These are phyloP conservation scores for Neobulgaria alba DNA, from an alignment of 2,329 filamentous ascomycete genomes.

Conservation along the genomic window DNA sequence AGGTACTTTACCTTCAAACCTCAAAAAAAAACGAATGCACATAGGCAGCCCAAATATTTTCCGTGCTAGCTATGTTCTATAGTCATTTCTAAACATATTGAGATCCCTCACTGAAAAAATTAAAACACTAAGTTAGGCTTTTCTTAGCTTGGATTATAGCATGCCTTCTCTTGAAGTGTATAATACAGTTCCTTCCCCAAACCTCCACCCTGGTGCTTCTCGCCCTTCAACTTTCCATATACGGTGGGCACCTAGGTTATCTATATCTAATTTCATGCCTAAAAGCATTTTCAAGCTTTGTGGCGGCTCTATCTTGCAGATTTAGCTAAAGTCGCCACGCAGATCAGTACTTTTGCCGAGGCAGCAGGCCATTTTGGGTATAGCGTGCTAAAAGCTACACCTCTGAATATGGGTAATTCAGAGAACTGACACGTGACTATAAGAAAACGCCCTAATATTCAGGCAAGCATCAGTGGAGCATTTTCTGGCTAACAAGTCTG, in stretches of 20 bases:
- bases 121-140: neutral
- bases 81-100: conserved; percentile 10
- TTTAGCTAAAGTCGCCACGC: conserved; percentile 4
- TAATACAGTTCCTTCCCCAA: conserved; percentile 6
- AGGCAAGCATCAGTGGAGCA: too few species aligned
- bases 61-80: conserved; percentile 7
- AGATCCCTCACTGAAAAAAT: conserved; percentile 6
- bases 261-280: conserved; percentile 3
- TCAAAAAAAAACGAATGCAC: conserved; percentile 6
- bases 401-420: conserved; percentile 2
- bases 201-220: neutral
- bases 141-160: conserved; percentile 7
- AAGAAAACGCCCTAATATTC: too few species aligned
- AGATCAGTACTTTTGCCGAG: conserved; percentile 5
- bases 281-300: conserved; percentile 11
- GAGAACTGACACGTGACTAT: too few species aligned
- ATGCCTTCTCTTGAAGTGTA: conserved; percentile 5
- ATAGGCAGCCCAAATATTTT: conserved; percentile 3
- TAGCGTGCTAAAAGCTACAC: conserved; percentile 5
- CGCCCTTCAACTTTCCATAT: conserved; percentile 2
- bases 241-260: conserved; percentile 3
- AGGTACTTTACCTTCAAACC: conserved; percentile 7
- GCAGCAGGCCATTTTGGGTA: conserved; percentile 1
- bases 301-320: conserved; percentile 7
- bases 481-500: too few species aligned